Evolutionary conservation across 2,329 filamentous ascomycete species (phyloP), one percentile per base, ranked within the genome.

Genomic region (Fusarium brachygibbosum): DNA sequence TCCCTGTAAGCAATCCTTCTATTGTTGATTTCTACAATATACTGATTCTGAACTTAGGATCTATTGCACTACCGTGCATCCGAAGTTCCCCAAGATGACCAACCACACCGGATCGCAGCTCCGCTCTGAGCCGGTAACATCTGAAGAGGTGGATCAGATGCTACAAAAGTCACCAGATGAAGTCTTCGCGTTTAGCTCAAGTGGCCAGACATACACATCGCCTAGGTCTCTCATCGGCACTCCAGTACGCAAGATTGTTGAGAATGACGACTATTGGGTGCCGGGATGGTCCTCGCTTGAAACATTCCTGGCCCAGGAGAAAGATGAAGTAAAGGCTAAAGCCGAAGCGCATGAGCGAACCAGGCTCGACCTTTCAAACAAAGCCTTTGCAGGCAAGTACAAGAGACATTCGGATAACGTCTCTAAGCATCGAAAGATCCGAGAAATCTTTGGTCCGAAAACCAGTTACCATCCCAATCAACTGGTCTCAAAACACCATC

Each of bases 391-490:
- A 4, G 54, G 60, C 5, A 55, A 46, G 5, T 31, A 63, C 31
- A 78, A 79, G 49, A 42, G 71, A 1, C 75, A 75, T 35, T 58
- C 64, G 12, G 76, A 79, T 44, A 79, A 77, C 9, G 75, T 78
- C 21, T 76, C 72, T 37, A 80, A 77, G 42, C 77, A 77, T 19
- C 68, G 69, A 6, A 79, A 78, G 35, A 79, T 80, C 23, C 67
- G 75, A 5, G 71, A 80, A 23, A 75, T 80, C 4, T 82, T 82
- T 49, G 76, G 77, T 0, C 52, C 59, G 0, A 51, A 65, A 2
- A 69, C 72, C 4, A 38, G 40, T 1, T 76, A 79, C 13, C 80
- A 82, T 41, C 80, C 80, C 0, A 82, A 82, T 41, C 80, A 81
- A 40, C 55, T 82, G 0, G 71, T 80, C 1, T 61, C 74, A 3